Evolutionary conservation across 2,329 filamentous ascomycete species (phyloP), one percentile per base, ranked within the genome.

Genomic region (Colletotrichum graminicola): DNA sequence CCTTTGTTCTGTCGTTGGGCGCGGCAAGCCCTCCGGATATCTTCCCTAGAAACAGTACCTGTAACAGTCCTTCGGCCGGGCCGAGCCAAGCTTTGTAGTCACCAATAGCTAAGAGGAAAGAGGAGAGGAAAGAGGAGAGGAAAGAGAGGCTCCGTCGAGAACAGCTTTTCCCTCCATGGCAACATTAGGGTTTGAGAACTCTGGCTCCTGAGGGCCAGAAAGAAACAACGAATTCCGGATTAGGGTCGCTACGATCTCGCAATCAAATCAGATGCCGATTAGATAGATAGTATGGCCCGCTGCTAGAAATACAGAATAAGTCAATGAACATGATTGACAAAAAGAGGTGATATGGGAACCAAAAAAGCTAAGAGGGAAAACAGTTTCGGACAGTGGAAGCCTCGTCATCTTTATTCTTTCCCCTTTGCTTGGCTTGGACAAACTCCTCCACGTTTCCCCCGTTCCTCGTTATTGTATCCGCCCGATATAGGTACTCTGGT

Each of bases 331-430:
- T 4, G 4, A 29, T 29, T n/a, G n/a, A 29, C 2, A 36, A 41
- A 34, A 43, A 36, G 23, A 16, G 43, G 55, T 49, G 29, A 47
- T 21, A n/a, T 5, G 21, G 43, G 26, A 16, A 41, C 36, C n/a
- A 66, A 62, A 56, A 56, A 47, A 70, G 61, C 45, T 59, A 65
- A 69, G 65, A 65, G 61, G 54, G 66, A 66, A 41, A 54, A 69
- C 66, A 39, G 55, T 61, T 66, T n/a, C 43, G 43, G 43, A 21
- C 66, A 66, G 67, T 70, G 67, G 67, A 62, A 55, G 62, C 67
- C 54, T 59, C 67, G 36, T 55, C 29, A 62, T 29, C 52, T 49
- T 26, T 43, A 14, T 8, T 56, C 21, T 26, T 43, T 4, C 56
- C 60, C 10, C 56, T 18, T n/a, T 47, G 39, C 51, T 5, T 54